Evolutionary conservation across 768 basidiomycete species (phyloP).

Genomic region (Dioszegia aurantiaca): DNA sequence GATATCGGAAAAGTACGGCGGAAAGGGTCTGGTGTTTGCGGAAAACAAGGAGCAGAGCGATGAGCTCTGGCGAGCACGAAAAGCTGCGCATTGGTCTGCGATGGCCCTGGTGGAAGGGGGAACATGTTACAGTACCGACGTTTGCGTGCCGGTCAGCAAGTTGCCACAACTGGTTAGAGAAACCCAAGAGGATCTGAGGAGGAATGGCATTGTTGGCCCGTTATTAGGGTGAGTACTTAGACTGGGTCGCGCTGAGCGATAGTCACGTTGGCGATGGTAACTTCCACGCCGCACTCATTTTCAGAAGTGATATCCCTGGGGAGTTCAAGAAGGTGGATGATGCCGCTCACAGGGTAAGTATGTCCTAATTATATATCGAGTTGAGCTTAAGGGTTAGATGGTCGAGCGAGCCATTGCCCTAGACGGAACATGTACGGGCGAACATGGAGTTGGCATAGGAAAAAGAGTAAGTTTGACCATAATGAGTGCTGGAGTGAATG

Average conservation of each 20-base stretch:
- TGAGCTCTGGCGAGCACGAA: conserved; percentile 75
- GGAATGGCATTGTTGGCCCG: conserved; percentile 59
- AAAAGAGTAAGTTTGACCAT: conserved; percentile 60
- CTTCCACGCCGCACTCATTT: conserved; percentile 51
- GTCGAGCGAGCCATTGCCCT: conserved; percentile 53
- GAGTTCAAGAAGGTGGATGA: conserved; percentile 40
- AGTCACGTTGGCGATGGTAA: conserved; percentile 53
- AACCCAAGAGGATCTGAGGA: conserved; percentile 71
- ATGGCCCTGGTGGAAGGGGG: conserved; percentile 62
- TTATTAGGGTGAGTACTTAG: conserved; percentile 31
- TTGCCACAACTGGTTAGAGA: conserved; percentile 57
- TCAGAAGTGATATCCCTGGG: conserved; percentile 27
- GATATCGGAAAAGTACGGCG: conserved; percentile 67
- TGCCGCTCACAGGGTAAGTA: conserved; percentile 39
- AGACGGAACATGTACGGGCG: conserved; percentile 56
- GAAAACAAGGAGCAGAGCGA: conserved; percentile 69
- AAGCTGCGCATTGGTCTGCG: conserved; percentile 71
- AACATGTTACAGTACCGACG: conserved; percentile 79
- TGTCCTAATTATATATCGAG: background rate
- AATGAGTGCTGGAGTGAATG: too few relatives aligned
- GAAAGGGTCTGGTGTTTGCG: conserved; percentile 68
- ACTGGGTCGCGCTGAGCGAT: conserved; percentile 9
- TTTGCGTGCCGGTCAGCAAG: conserved; percentile 59
- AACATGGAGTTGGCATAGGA: conserved; percentile 81
- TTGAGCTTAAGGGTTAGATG: conserved; percentile 22